phyloP scores from a whole-genome alignment of 1,284 basidiomycete genomes.

The Athelia sp. region DNA sequence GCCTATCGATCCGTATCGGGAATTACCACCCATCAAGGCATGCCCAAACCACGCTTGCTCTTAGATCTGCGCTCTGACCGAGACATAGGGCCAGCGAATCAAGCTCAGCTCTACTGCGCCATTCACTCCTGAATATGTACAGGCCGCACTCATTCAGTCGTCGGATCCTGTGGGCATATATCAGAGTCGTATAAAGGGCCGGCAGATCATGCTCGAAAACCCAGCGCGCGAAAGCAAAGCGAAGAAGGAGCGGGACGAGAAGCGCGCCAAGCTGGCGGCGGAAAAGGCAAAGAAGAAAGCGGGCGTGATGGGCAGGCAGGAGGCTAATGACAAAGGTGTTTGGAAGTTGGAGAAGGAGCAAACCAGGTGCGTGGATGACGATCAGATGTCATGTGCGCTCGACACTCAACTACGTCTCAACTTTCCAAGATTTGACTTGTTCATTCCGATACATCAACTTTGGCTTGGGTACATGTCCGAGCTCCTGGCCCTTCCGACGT shows the following conservation, averaged over 20 bases:
- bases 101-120: slow-evolving; percentile 27
- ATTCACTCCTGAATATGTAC: slow-evolving; percentile 29
- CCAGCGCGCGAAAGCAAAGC: slow-evolving; percentile 49
- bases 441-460: slow-evolving; percentile 73
- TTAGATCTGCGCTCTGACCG: neutral
- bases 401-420: slow-evolving; percentile 1
- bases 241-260: slow-evolving; percentile 41
- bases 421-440: slow-evolving; percentile 53
- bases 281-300: slow-evolving; percentile 42
- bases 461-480: slow-evolving; percentile 89
- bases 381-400: neutral
- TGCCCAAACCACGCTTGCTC: neutral
- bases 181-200: slow-evolving; percentile 54
- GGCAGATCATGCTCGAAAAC: slow-evolving; percentile 65
- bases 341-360: slow-evolving; percentile 58
- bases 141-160: slow-evolving; percentile 35
- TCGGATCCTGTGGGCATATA: slow-evolving; percentile 52
- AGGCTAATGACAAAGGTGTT: slow-evolving; percentile 49
- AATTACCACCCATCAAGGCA: slow-evolving; percentile 1
- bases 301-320: slow-evolving; percentile 42
- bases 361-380: slow-evolving; percentile 41
- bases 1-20: neutral
- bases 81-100: slow-evolving; percentile 21
- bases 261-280: slow-evolving; percentile 37
- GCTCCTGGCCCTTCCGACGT: slow-evolving; percentile 53